Evolutionary conservation across 2,329 filamentous ascomycete genomes (phyloP), one percentile per base, ranked within the genome.

Genomic region (Raffaelea arxii): DNA sequence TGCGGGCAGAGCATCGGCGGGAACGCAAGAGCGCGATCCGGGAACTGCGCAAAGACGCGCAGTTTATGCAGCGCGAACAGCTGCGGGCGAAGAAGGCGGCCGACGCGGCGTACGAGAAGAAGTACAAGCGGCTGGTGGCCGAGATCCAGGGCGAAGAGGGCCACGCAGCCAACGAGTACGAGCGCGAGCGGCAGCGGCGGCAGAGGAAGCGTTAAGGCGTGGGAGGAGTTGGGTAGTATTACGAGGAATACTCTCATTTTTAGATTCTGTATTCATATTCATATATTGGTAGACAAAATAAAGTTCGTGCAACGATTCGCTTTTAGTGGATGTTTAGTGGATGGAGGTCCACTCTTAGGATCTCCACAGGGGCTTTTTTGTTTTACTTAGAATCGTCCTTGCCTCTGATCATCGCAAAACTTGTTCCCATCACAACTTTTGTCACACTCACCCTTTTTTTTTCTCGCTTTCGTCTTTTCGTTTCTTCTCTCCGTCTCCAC

Each of bases 101-200:
- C 69, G 92, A 97, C 71, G 80, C 78, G 48, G 89, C 86, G 54
- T 97, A 98, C 72, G 91, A 97, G 73, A 86, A 86, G 74, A 97
- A 97, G 76, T 94, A 91, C 72, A 86, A 84, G 74, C 79, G 84
- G 54, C 72, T 98, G 50, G 80, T 97, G 56, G 86, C 90, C 10
- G 90, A 96, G 75, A 96, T 98, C 58, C 91, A 98, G 69, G 87
- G 84, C 55, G 85, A 95, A 68, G 92, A 96, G 65, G 91, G 91
- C 2, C 72, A 75, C 49, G 90, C 92, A 65, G 75, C 80, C 38
- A 97, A 97, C 66, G 78, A 76, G 42, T 97, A 97, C 74, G 90
- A 94, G 67, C 76, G 84, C 58, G 88, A 94, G 73, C 92, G 82
- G 74, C 75, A 77, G 62, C 73, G 74, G 62, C 77, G 89, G 64